phyloP scores from a whole-genome alignment of 192 early-diverging fungal genomes.

The Paraglomus brasilianum region DNA sequence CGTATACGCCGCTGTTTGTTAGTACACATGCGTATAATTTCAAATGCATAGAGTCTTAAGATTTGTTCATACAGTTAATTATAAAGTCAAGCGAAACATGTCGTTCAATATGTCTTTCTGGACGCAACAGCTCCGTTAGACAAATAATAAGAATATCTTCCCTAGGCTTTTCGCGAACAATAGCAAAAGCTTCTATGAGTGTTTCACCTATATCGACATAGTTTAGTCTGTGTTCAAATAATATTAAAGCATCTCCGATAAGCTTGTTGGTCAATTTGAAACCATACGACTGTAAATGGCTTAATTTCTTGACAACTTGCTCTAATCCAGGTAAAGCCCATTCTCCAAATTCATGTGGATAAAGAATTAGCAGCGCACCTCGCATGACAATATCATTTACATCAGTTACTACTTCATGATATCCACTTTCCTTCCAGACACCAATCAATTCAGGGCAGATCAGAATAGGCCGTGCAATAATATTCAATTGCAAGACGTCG shows the following conservation, averaged over 20 bases:
- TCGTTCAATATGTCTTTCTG: not conserved
- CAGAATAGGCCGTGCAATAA: constrained; percentile 11
- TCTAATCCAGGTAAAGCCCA: not conserved
- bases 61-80: too few species aligned
- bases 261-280: constrained; percentile 13
- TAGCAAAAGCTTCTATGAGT: not conserved
- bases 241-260: constrained; percentile 3
- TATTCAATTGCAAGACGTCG: not conserved
- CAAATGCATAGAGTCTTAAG: too few species aligned
- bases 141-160: not conserved
- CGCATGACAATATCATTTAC: constrained; percentile 22
- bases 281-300: not conserved
- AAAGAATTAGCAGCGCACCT: not conserved
- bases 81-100: constrained; percentile 10
- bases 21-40: too few species aligned
- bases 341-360: not conserved
- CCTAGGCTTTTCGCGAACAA: not conserved
- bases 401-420: constrained; percentile 17
- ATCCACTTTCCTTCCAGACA: not conserved
- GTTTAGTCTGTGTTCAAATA: constrained; percentile 6
- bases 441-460: not conserved
- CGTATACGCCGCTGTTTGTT: too few species aligned
- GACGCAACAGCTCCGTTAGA: not conserved
- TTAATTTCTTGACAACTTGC: not conserved
- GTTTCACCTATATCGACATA: constrained; percentile 4